Base-by-base conservation (phyloP, 2,329 filamentous ascomycete genomes). In the Aspergillus candidus region DNA sequence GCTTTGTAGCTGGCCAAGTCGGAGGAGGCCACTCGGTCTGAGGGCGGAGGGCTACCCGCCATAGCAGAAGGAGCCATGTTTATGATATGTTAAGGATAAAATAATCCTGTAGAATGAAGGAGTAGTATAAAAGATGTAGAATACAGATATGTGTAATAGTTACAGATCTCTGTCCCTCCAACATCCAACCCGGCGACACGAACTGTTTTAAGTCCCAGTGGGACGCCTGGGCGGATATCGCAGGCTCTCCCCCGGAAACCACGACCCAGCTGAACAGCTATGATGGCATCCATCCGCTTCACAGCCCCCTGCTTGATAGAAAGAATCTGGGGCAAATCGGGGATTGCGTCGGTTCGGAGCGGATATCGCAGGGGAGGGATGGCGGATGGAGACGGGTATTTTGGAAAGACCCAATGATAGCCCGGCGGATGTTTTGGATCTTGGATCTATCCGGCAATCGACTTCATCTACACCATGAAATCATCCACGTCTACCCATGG, bases 1-100 rank as follows among this genome's bases (percentile, higher is more conserved):
- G 88, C 89, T 49, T 80, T 79, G 72, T 94, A 70, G 49, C 62
- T 65, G 39, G 60, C 58, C 12, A 69, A 48, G 14, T 57, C 55
- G 34, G 54, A 57, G 35, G 54, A 57, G 34, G 47, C 38, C 11
- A 39, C 41, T 5, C 45, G 37, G 5, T 47, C 40, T 6, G 51
- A 48, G n/a, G 56, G 44, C 13, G 59, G 49, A 5, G 59, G 53
- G n/a, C 43, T 59, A 14, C 41, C 50, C 17, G 61, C 58, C 38
- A 62, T 58, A 13, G 61, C 61, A 36, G 56, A 53, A 42, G 63
- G 58, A 14, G 65, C 54, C 65, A 66, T 61, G 40, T 38, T 34
- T 38, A 29, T 35, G 27, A 30, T n/a, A 33, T 14, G 29, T 30
- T 31, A 11, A 32, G 31, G 7, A 10, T 27, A 10, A 10, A 27